Evolutionary conservation across 1,284 basidiomycete genomes (phyloP).

Genomic region (Boletellus deceptivus): DNA sequence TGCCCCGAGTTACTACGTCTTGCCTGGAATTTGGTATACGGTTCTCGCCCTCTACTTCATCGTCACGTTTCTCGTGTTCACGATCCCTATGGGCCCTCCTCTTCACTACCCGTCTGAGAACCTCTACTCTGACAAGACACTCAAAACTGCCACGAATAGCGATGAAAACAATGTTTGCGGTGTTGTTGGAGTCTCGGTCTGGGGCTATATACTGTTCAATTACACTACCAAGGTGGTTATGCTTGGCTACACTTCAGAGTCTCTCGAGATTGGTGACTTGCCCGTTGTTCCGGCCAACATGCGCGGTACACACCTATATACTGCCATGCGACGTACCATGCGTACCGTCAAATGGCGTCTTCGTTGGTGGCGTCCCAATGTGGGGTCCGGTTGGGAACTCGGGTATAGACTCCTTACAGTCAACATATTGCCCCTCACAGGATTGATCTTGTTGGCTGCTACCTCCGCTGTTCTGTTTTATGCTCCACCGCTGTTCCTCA

Average conservation of each 20-base stretch:
- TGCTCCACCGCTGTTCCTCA: slow-evolving; percentile 74
- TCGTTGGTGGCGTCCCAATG: slow-evolving; percentile 34
- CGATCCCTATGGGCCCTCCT: slow-evolving; percentile 68
- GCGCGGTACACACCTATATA: slow-evolving; percentile 59
- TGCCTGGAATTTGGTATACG: slow-evolving; percentile 20
- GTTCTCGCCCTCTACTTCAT: slow-evolving; percentile 32
- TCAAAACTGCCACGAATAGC: slow-evolving; percentile 52
- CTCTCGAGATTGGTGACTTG: slow-evolving; percentile 81
- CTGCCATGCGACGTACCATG: slow-evolving; percentile 35
- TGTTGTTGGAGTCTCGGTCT: slow-evolving; percentile 41
- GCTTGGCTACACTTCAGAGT: slow-evolving; percentile 71
- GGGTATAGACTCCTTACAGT: slow-evolving; percentile 56
- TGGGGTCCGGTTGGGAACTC: slow-evolving; percentile 63
- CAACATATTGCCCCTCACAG: slow-evolving; percentile 44
- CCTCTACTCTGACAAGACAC: slow-evolving; percentile 73
- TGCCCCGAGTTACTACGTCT: slow-evolving; percentile 7
- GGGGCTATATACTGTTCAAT: slow-evolving; percentile 54
- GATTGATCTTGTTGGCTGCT: slow-evolving; percentile 57
- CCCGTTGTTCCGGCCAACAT: slow-evolving; percentile 74
- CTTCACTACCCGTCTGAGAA: slow-evolving; percentile 68
- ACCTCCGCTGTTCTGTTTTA: slow-evolving; percentile 73
- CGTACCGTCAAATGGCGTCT: slow-evolving; percentile 39
- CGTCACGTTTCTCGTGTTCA: slow-evolving; percentile 45
- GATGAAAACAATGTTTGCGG: slow-evolving; percentile 69
- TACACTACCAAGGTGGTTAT: slow-evolving; percentile 84